Base-by-base conservation (phyloP, 148 eudicot genomes). In the Rhododendron henanense region DNA sequence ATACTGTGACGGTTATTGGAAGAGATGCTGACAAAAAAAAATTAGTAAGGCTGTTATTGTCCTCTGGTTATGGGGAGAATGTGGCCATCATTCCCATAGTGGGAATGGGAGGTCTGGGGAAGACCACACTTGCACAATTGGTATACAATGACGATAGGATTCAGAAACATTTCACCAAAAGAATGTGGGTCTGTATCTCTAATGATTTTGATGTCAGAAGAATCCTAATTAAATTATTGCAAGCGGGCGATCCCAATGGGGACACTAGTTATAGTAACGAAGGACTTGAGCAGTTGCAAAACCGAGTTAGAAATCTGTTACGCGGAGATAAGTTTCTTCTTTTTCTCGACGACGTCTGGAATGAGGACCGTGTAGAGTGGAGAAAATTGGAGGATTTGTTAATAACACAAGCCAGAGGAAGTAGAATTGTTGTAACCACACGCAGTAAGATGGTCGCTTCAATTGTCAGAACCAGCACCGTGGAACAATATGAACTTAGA, bases 271-370 rank as follows among this genome's bases (percentile, higher is more conserved):
- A 1, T 23, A 23, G 2, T 74, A 13, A 16, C 9, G 10, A 15
- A 74, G 78, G 6, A 41, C 7, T 41, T 6, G 45, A 41, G 45
- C 45, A 41, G 45, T 41, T 41, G 45, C 45, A 41, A 74, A 74
- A 5, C 5, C 23, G 6, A 31, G 78, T 6, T 1, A 11, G 2
- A 35, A 11, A 6, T 31, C 5, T 31, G 23, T 15, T 74, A 33
- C 14, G 21, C 5, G 23, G 15, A 0, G 3, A 33, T 2, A 88
- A 51, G 14, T 81, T 63, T 48, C 16, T 90, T 5, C 89, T 90
- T 53, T 89, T 90, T 16, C 45, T 87, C 79, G 90, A 87, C 57
- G 88, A 90, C 35, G 88, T 90, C 2, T 90, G 91, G 91, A 82
- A 79, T 51, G 87, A 86, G 10, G 69, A 88, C 14, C 13, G 19